Conservation (phyloP, 208 protist species). For the Acanthamoeba castellanii region DNA sequence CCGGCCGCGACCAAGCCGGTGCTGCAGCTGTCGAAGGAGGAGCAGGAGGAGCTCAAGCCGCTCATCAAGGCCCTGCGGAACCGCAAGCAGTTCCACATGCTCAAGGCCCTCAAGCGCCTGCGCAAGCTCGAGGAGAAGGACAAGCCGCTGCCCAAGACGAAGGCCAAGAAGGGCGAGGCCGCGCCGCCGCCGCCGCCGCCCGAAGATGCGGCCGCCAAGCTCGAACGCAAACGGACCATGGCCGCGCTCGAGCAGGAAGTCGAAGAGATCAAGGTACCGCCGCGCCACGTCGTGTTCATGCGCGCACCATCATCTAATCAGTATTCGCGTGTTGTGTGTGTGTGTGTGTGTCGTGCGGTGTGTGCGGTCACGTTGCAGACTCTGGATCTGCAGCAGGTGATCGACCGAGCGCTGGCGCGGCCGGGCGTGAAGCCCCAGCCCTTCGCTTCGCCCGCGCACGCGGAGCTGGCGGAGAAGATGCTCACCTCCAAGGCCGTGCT, state of each 20-base stretch:
- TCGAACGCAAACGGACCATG: not conserved
- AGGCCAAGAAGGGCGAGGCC: not conserved
- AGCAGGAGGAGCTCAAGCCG: slow-evolving; percentile 25
- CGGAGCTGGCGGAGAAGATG: not conserved
- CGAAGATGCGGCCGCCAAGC: not conserved
- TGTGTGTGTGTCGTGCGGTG: too few relatives aligned
- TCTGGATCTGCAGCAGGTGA: slow-evolving; percentile 19
- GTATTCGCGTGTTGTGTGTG: not conserved
- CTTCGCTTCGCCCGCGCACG: not conserved
- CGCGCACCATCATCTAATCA: too few relatives aligned
- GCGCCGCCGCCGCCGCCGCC: not conserved
- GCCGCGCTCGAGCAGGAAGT: not conserved
- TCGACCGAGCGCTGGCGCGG: not conserved
- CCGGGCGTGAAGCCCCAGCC: not conserved
- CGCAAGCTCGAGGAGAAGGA: slow-evolving; percentile 14
- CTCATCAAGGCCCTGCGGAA: slow-evolving; percentile 44
- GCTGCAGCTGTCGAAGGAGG: not conserved
- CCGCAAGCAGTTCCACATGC: slow-evolving; percentile 36
- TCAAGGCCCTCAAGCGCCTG: slow-evolving; percentile 35
- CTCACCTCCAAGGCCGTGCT: slow-evolving; percentile 37
- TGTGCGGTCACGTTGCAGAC: not conserved
- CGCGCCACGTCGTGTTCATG: too few relatives aligned
- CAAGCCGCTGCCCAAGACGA: not conserved
- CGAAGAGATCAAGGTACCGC: not conserved
- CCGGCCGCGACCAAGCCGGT: not conserved